Percentiles rank a stretch among this genome's conserved stretches.
These are phyloP conservation scores for Climacium dendroides DNA, from an alignment of 225 moss, liverwort and hornwort species.

Conservation along the genomic window DNA sequence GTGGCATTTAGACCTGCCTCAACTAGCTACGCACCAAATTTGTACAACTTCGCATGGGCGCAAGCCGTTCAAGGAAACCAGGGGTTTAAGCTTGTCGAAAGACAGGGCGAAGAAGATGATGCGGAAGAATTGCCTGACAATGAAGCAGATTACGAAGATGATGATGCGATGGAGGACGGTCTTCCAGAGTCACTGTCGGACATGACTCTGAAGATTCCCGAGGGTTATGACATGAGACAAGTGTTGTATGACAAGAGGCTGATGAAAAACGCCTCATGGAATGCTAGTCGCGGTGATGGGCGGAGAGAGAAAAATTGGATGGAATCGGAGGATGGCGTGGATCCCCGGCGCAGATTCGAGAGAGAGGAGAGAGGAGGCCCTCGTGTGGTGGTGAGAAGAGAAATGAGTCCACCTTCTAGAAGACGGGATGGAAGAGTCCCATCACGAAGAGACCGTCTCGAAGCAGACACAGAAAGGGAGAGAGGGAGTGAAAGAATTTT, in stretches of 20 bases:
- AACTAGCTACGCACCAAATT: constrained; percentile 58
- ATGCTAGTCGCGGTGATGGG: constrained; percentile 34
- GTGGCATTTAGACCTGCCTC: constrained; percentile 35
- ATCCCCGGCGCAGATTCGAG: constrained; percentile 31
- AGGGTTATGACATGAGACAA: constrained; percentile 56
- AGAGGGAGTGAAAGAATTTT: constrained; percentile 10
- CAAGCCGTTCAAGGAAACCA: constrained; percentile 82
- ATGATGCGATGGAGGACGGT: constrained; percentile 15
- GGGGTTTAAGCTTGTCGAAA: constrained; percentile 33
- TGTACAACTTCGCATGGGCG: constrained; percentile 97
- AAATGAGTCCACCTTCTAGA: constrained; percentile 16
- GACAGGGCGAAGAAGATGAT: constrained; percentile 6
- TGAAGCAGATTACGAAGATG: constrained; percentile 21
- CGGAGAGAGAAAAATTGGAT: constrained; percentile 30
- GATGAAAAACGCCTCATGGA: constrained; percentile 45
- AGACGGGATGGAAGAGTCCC: constrained; percentile 20
- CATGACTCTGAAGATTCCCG: constrained; percentile 45
- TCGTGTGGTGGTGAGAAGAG: constrained; percentile 15
- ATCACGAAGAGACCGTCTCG: constrained; percentile 22
- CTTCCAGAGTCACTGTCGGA: constrained; percentile 21
- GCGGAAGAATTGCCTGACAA: constrained; percentile 19
- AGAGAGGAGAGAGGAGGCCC: constrained; percentile 26
- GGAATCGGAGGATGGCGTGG: constrained; percentile 16
- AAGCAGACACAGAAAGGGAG: constrained; percentile 23
- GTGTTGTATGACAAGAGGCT: constrained; percentile 38